A percentile compares a stretch with the other conserved stretches of the same genome.
Conservation (phyloP, 2,329 filamentous ascomycete species). For the Talaromyces sp. region DNA sequence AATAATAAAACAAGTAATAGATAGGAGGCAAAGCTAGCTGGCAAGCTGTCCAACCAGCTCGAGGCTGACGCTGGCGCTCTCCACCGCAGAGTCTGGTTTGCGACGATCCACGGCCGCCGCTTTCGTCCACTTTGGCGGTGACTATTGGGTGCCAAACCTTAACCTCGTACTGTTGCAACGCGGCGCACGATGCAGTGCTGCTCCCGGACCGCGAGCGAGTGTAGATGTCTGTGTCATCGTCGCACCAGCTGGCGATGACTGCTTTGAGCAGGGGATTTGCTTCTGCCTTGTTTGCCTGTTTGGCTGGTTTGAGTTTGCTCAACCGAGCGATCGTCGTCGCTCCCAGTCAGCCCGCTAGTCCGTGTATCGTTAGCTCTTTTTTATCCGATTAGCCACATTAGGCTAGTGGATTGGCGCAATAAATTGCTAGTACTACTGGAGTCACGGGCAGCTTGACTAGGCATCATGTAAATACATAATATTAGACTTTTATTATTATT, state of each 20-base stretch:
- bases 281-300: neutral
- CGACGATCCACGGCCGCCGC: neutral
- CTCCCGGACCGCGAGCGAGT: no score
- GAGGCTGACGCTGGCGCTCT: neutral
- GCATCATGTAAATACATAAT: no score
- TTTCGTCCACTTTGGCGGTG: neutral
- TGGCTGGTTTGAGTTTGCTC: neutral
- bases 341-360: no score
- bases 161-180: neutral
- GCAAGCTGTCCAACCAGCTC: neutral
- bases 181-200: neutral
- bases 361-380: no score
- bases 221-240: neutral
- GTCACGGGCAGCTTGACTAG: neutral
- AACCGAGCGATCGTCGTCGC: neutral
- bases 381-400: neutral
- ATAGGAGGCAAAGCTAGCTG: neutral
- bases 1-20: neutral
- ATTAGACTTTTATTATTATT: neutral
- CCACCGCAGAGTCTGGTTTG: neutral
- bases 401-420: neutral
- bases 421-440: neutral
- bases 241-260: no score
- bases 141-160: neutral
- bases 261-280: neutral